Evolutionary conservation across 306 rosid species (phyloP), one percentile per base, ranked within the genome.

Genomic region (Prunus armeniaca): DNA sequence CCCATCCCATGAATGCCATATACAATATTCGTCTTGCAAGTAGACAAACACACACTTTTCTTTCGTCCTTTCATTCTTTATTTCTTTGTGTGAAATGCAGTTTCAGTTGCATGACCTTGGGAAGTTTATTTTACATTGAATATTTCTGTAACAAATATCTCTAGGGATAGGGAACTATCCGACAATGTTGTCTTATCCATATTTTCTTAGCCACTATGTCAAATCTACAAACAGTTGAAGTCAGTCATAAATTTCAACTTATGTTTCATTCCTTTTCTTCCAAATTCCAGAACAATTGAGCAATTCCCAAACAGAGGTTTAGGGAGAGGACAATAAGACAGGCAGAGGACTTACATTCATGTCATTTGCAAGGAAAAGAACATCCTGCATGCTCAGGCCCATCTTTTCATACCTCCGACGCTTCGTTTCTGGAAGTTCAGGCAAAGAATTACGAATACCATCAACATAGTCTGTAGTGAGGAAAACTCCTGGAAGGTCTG

Each of bases 301-400:
- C 34, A n/a, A 67, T 55, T 47, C 49, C 65, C 38, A 63, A 61
- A 54, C 30, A 69, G 50, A 32, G 46, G 43, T 38, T 38, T 19
- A 24, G 24, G 51, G 6, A 18, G 64, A 25, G 69, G 46, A 60
- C 62, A 14, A 46, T 68, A 72, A 75, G 66, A 55, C 54, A 60
- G 76, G 61, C 54, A 64, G 76, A 51, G 47, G 77, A 83, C 99
- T 90, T 81, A 92, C 99, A 81, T 86, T 84, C 49, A 88, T 76
- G 79, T 95, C 93, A 67, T 92, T 89, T 66, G 96, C 89, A 56
- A 95, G 97, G 87, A 95, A 90, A 86, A 95, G 87, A 78, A 91
- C 89, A 67, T 92, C 99, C 76, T 92, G 98, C 93, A 90, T 90
- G 90, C 97, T 89, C 74, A 95, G 81, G 68, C 97, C 97, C 92